A percentile compares a stretch with the other conserved stretches of the same genome.
These are phyloP conservation scores for Escovopsis sp. DNA, from an alignment of 2,329 filamentous ascomycete species.

Conservation along the genomic window DNA sequence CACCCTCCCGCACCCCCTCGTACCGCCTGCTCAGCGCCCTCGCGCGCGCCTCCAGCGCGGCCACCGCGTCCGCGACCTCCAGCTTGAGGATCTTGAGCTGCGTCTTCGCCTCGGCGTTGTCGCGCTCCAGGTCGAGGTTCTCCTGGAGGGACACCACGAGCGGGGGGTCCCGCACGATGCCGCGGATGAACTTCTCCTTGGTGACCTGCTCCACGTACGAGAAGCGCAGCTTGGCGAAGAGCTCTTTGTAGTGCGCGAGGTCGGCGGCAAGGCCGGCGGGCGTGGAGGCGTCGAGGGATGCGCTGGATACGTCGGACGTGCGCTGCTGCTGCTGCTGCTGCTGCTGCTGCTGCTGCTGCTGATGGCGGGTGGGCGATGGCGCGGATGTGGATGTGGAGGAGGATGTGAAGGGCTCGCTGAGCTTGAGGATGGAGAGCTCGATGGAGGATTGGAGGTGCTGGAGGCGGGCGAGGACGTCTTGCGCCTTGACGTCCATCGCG, in stretches of 20 bases:
- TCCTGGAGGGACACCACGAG: constrained; percentile 70
- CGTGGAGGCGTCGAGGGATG: constrained; percentile 49
- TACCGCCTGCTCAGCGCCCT: constrained; percentile 41
- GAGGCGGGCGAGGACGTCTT: constrained; percentile 32
- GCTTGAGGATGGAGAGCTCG: constrained; percentile 58
- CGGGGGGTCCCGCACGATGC: constrained; percentile 81
- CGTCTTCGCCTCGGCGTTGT: constrained; percentile 56
- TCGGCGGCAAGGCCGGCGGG: constrained; percentile 71
- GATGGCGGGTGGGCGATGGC: constrained; percentile 22
- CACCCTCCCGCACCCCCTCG: constrained; percentile 33
- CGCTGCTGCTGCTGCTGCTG: constrained; percentile 16
- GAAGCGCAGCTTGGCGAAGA: constrained; percentile 92
- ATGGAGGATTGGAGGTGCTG: constrained; percentile 38
- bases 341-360: too few species aligned
- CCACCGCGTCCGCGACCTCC: constrained; percentile 59
- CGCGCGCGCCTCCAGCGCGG: constrained; percentile 52
- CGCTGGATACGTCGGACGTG: constrained; percentile 57
- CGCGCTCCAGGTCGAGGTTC: constrained; percentile 59
- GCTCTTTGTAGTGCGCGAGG: constrained; percentile 78
- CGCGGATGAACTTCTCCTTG: constrained; percentile 92
- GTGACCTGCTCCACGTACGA: constrained; percentile 97
- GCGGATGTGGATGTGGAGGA: constrained; percentile 33
- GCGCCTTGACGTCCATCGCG: constrained; percentile 19
- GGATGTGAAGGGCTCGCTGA: constrained; percentile 58
- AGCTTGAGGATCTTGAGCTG: constrained; percentile 66